Percentiles rank a stretch among this genome's conserved stretches.
These are phyloP conservation scores for Aspergillus novofumigatus DNA, from an alignment of 2,329 filamentous ascomycete species.

Conservation along the genomic window DNA sequence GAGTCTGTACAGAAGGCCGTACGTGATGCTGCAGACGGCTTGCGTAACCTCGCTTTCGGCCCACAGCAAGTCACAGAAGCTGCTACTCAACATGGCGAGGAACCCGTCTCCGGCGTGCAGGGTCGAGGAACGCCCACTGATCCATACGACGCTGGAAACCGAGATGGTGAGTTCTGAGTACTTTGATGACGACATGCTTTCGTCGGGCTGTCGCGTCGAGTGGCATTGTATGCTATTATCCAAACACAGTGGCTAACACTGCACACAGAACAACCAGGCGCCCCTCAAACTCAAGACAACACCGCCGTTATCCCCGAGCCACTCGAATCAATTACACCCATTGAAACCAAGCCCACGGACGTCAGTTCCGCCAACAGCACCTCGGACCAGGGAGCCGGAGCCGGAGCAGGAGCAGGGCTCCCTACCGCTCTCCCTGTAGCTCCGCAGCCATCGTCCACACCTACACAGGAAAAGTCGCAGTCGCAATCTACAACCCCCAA, in stretches of 20 bases:
- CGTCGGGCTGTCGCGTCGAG: too few species aligned
- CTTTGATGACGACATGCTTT: background rate
- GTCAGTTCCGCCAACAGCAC: conserved; percentile 1
- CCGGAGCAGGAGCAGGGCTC: too few species aligned
- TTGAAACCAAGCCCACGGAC: conserved; percentile 10
- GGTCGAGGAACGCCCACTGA: conserved; percentile 65
- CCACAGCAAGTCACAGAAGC: background rate
- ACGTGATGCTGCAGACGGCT: background rate
- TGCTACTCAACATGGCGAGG: conserved; percentile 42
- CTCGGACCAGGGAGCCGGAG: conserved; percentile 1
- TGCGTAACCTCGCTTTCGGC: background rate
- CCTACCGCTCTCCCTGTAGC: background rate
- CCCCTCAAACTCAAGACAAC: conserved; percentile 16
- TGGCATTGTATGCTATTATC: background rate
- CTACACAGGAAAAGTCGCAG: too few species aligned
- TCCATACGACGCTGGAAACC: conserved; percentile 76
- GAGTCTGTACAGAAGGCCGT: background rate
- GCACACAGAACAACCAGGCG: conserved; percentile 25
- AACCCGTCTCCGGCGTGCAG: conserved; percentile 67
- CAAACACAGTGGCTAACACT: background rate
- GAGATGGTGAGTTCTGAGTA: conserved; percentile 47
- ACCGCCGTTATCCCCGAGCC: conserved; percentile 20
- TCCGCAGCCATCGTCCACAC: background rate
- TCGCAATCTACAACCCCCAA: too few species aligned
- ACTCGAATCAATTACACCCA: conserved; percentile 1